Evolutionary conservation across 306 rosid genomes (phyloP).

Genomic region (Vachellia pachyceras): DNA sequence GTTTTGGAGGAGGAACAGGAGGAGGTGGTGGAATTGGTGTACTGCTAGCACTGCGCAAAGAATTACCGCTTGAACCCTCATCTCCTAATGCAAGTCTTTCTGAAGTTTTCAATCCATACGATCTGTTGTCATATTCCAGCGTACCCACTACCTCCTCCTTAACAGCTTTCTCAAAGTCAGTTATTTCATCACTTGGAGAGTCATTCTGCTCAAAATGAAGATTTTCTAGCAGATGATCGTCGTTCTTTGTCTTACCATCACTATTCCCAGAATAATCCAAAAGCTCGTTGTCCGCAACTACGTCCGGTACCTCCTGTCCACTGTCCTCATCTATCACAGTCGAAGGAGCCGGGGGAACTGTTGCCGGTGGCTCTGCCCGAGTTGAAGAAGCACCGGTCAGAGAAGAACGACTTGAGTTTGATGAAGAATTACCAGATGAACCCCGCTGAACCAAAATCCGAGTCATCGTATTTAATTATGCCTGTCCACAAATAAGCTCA

Average conservation of each 20-base stretch:
- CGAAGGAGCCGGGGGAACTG: constrained; percentile 43
- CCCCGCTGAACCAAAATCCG: constrained; percentile 80
- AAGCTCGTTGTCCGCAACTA: constrained; percentile 54
- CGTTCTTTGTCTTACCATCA: constrained; percentile 52
- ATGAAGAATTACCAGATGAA: constrained; percentile 66
- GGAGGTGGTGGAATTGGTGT: constrained; percentile 85
- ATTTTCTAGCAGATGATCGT: constrained; percentile 51
- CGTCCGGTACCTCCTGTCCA: constrained; percentile 57
- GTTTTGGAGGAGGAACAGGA: constrained; percentile 88
- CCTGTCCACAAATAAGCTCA: constrained; percentile 30
- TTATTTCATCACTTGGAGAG: constrained; percentile 43
- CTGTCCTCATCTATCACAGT: constrained; percentile 66
- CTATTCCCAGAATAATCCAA: constrained; percentile 48
- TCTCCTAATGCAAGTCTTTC: constrained; percentile 49
- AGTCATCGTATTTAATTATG: constrained; percentile 59
- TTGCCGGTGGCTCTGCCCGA: constrained; percentile 57
- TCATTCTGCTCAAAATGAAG: constrained; percentile 54
- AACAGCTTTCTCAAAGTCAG: constrained; percentile 50
- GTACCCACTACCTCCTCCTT: constrained; percentile 46
- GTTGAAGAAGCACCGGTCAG: constrained; percentile 51
- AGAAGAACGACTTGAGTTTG: constrained; percentile 63
- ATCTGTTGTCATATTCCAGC: constrained; percentile 48
- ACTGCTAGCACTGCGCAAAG: constrained; percentile 37
- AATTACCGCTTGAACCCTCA: constrained; percentile 48
- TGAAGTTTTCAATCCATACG: constrained; percentile 43